A percentile compares a stretch with the other conserved stretches of the same genome.
Conservation (phyloP, 805 yeast genomes). For the Myxozyma neglecta region DNA sequence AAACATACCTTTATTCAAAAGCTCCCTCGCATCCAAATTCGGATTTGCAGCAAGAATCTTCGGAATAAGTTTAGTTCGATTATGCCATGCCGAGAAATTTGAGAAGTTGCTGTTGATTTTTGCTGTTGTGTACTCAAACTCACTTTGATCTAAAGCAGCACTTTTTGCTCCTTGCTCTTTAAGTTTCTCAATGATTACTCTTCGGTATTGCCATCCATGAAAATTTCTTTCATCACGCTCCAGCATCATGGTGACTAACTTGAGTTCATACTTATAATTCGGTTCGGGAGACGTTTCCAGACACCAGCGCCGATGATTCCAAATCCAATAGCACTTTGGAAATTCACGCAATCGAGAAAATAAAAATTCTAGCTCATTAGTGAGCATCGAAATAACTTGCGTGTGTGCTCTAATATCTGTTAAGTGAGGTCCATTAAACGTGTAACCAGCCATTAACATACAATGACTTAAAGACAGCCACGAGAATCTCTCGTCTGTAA, state of each 20-base stretch:
- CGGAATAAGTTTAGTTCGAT: conserved; percentile 69
- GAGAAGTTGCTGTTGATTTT: conserved; percentile 83
- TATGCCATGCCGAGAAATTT: conserved; percentile 96
- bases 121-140: conserved; percentile 72
- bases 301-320: conserved; percentile 92
- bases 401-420: conserved; percentile 10
- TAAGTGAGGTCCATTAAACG: too few species aligned
- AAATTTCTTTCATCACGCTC: conserved; percentile 76
- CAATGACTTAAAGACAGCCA: conserved; percentile 37
- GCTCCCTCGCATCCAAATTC: conserved; percentile 33
- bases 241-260: conserved; percentile 65
- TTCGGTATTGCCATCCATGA: conserved; percentile 94
- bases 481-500: conserved; percentile 71
- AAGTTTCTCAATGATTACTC: conserved; percentile 56
- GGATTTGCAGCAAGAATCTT: conserved; percentile 44
- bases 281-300: conserved; percentile 50
- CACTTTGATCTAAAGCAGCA: conserved; percentile 46
- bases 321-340: conserved; percentile 96
- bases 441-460: not conserved
- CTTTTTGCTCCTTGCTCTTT: conserved; percentile 34
- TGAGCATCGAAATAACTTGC: conserved; percentile 43
- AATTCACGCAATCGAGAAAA: conserved; percentile 57
- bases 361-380: conserved; percentile 61
- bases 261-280: conserved; percentile 71
- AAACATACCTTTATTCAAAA: conserved; percentile 8